Conservation (phyloP, 2,329 filamentous ascomycete genomes). For the Paracoccidioides lutzii region DNA sequence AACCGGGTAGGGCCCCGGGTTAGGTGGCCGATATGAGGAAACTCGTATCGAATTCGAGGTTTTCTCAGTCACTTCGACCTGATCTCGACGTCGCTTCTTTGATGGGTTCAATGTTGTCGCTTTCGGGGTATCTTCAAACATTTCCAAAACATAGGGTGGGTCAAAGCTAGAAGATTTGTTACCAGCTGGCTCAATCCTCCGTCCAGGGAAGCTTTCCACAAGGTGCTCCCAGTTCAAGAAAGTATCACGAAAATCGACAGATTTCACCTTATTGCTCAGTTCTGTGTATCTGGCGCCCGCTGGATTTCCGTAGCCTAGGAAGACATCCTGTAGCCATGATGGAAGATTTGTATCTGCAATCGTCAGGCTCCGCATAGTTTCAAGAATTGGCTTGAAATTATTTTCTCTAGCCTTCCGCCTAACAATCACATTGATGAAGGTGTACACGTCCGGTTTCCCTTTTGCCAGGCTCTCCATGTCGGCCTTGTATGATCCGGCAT, state of each 20-base stretch:
- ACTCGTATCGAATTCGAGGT: conserved; percentile 60
- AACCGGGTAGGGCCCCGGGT: conserved; percentile 77
- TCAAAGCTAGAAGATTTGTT: conserved; percentile 61
- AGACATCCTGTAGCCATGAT: conserved; percentile 89
- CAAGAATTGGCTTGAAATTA: conserved; percentile 88
- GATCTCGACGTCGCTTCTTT: conserved; percentile 77
- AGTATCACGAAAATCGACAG: conserved; percentile 82
- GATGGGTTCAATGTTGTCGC: conserved; percentile 48
- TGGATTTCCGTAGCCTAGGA: conserved; percentile 92
- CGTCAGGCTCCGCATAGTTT: conserved; percentile 78
- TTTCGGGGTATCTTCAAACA: conserved; percentile 40
- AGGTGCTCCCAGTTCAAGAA: conserved; percentile 94
- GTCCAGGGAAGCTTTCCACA: conserved; percentile 76
- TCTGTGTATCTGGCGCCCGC: conserved; percentile 75
- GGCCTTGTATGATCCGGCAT: conserved; percentile 61
- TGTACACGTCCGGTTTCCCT: conserved; percentile 69
- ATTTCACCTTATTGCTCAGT: conserved; percentile 61
- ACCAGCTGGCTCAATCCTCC: conserved; percentile 65
- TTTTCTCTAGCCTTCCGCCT: conserved; percentile 80
- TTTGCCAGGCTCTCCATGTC: conserved; percentile 55
- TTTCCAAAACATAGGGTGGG: conserved; percentile 77
- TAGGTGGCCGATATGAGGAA: conserved; percentile 78
- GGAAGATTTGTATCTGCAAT: conserved; percentile 76
- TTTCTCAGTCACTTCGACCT: conserved; percentile 52
- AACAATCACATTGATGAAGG: conserved; percentile 71